Conservation (phyloP, 306 rosid genomes). For the Spatholobus suberectus region DNA sequence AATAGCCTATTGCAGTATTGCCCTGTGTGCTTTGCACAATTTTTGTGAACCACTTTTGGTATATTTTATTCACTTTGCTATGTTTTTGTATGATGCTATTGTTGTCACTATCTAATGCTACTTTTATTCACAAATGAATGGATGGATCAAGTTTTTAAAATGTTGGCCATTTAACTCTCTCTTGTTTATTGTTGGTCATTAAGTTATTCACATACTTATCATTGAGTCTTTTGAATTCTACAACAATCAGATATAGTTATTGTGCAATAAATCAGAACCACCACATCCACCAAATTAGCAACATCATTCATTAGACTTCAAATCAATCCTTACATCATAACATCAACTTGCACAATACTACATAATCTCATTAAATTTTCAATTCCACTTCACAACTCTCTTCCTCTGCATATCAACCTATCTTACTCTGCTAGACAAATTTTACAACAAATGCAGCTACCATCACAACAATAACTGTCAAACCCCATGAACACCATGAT, state of each 20-base stretch:
- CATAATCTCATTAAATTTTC: not conserved
- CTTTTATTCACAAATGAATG: not conserved
- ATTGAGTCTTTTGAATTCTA: not conserved
- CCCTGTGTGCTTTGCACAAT: too few relatives aligned
- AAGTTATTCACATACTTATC: not conserved
- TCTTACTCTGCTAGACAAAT: not conserved
- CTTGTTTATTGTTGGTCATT: not conserved
- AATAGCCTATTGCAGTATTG: too few relatives aligned
- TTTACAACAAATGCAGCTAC: not conserved
- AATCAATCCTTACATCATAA: not conserved
- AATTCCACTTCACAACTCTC: not conserved
- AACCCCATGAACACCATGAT: not conserved
- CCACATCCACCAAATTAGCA: not conserved
- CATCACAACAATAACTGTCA: not conserved
- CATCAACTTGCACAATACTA: not conserved
- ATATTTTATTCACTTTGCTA: not conserved
- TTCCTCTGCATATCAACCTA: not conserved
- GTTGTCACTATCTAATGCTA: not conserved
- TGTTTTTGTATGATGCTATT: not conserved
- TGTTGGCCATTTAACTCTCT: not conserved
- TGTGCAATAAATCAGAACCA: not conserved
- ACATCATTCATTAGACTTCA: not conserved
- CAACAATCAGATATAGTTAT: not conserved
- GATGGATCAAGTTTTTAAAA: not conserved
- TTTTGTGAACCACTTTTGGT: too few relatives aligned